These are phyloP conservation scores for Pleomassaria siparia DNA, from an alignment of 2,329 filamentous ascomycete species.

Conservation along the genomic window DNA sequence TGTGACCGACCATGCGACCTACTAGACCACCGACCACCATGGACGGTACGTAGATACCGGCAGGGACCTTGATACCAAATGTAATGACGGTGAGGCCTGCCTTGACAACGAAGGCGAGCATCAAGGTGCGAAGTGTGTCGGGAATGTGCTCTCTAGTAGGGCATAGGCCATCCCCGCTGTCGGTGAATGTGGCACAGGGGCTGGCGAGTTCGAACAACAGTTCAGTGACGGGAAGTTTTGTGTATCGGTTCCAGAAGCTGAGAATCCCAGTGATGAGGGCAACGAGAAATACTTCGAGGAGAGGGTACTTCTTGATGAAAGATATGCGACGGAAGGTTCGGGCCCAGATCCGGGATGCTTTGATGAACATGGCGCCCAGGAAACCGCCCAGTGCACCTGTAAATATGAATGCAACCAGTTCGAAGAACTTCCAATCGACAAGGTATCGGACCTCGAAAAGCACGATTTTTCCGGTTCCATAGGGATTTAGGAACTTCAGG, in stretches of 20 bases:
- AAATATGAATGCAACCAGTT: conserved; percentile 81
- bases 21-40: conserved; percentile 97
- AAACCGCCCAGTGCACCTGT: conserved; percentile 84
- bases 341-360: conserved; percentile 89
- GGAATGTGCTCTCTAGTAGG: conserved; percentile 77
- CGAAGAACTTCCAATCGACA: conserved; percentile 91
- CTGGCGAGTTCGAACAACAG: conserved; percentile 87
- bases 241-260: conserved; percentile 92
- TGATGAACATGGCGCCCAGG: conserved; percentile 91
- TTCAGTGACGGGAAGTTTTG: conserved; percentile 86
- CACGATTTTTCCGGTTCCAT: conserved; percentile 94
- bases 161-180: conserved; percentile 74
- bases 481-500: conserved; percentile 92
- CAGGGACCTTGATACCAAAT: conserved; percentile 94
- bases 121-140: conserved; percentile 68
- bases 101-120: conserved; percentile 85
- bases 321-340: conserved; percentile 80
- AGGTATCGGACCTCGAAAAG: conserved; percentile 92
- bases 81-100: conserved; percentile 84
- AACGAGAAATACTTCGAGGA: conserved; percentile 86
- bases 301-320: conserved; percentile 77
- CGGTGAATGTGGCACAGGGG: conserved; percentile 74
- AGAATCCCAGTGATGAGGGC: conserved; percentile 80
- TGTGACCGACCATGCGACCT: conserved; percentile 83
- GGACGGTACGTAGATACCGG: conserved; percentile 95